Evolutionary conservation across 1,284 basidiomycete genomes (phyloP), one percentile per base, ranked within the genome.

Genomic region (Trichosporon sp.): DNA sequence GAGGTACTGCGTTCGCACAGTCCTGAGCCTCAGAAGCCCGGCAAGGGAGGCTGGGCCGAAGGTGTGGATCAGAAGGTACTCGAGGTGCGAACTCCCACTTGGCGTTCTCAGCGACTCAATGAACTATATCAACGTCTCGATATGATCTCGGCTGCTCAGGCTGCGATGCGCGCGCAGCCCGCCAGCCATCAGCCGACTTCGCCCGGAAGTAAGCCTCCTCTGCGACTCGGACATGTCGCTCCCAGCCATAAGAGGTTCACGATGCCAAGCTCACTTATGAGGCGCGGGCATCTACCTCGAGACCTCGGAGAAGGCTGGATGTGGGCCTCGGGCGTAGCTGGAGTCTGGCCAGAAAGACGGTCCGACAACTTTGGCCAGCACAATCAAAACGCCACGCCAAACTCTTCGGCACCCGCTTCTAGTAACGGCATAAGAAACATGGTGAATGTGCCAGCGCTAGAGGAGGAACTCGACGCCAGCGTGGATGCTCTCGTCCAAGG

Each of bases 61-160:
- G 56, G 83, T 81, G 69, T 85, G 80, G 81, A 83, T 63, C 85
- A 85, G 62, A 88, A 87, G 34, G 89, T 90, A 0, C 72, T 92
- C 70, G 91, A 94, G 40, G 93, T 96, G 9, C 70, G 79, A 44
- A 76, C 74, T 9, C 78, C 78, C 23, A 69, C 71, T 13, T 81
- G 79, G 79, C 67, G 79, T 14, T 73, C 72, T 16, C 62, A 66
- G 1, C 62, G 75, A 65, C 69, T 79, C 19, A 74, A 75, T 59
- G 69, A 71, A 3, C 66, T 76, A 4, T 77, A 78, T 56, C 63
- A 59, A 13, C 68, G 69, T 4, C 68, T 79, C 8, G 78, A 79
- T 63, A 52, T 59, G 6, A 70, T 73, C n/a, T 63, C 71, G 0
- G 60, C 67, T 3, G 62, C 62, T 21, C 65, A 70, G 29, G 67